These are phyloP conservation scores for Stentor coeruleus DNA, from an alignment of 73 alveolate species.

Conservation along the genomic window DNA sequence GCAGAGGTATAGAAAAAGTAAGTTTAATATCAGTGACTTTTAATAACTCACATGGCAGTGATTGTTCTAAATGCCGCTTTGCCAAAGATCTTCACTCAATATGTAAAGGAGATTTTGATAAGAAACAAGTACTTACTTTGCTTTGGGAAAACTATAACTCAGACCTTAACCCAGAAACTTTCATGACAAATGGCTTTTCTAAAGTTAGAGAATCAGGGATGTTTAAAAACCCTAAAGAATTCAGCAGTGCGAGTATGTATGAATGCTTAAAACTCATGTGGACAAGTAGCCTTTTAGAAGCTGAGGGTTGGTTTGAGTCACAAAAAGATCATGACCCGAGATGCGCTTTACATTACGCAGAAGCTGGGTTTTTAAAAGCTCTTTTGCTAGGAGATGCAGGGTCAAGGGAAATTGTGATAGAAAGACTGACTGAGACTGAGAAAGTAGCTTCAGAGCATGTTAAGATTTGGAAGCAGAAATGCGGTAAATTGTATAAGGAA, in stretches of 20 bases:
- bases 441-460: neutral
- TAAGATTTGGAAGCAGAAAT: neutral
- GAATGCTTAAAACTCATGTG: slow-evolving; percentile 14
- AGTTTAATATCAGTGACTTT: neutral
- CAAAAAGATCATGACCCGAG: slow-evolving; percentile 20
- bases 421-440: slow-evolving; percentile 24
- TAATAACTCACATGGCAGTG: neutral
- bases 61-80: neutral
- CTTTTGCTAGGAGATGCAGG: slow-evolving; percentile 13
- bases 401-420: slow-evolving; percentile 11
- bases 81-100: neutral
- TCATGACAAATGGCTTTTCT: neutral
- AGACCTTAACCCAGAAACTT: neutral
- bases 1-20: slow-evolving; percentile 23
- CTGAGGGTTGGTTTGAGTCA: slow-evolving; percentile 21
- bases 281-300: neutral
- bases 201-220: neutral
- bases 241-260: neutral
- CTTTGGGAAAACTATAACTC: neutral
- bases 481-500: too few species aligned
- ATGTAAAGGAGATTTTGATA: neutral
- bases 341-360: slow-evolving; percentile 29
- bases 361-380: slow-evolving; percentile 34
- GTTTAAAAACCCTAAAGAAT: neutral
- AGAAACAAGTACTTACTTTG: neutral